These are phyloP conservation scores for Yamadazyma diospyri DNA, from an alignment of 1,139 yeast species.

Conservation along the genomic window DNA sequence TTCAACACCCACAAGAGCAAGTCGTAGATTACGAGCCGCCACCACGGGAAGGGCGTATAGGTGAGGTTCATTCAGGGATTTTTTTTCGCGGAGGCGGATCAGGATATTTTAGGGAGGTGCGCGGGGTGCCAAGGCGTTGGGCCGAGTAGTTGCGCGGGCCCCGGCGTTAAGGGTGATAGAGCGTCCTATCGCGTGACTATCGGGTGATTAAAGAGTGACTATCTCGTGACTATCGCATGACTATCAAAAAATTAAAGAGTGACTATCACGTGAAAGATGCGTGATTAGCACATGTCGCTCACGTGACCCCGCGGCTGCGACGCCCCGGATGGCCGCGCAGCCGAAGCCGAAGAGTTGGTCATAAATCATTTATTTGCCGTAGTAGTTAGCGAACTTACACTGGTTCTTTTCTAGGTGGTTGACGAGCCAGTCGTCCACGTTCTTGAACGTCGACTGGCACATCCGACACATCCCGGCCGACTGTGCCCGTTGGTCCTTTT, in stretches of 20 bases:
- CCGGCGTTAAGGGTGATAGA: too few relatives aligned
- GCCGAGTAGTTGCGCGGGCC: not conserved
- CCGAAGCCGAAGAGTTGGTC: not conserved
- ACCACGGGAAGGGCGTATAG: slow-evolving; percentile 21
- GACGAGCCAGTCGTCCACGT: slow-evolving; percentile 76
- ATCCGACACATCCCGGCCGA: slow-evolving; percentile 74
- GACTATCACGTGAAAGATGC: not conserved
- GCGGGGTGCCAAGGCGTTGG: slow-evolving; percentile 1
- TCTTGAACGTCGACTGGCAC: slow-evolving; percentile 61
- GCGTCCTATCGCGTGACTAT: too few relatives aligned
- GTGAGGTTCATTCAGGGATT: not conserved
- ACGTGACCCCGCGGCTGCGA: not conserved
- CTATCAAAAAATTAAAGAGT: too few relatives aligned
- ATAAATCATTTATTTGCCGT: slow-evolving; percentile 11
- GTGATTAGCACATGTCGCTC: not conserved
- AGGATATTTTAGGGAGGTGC: too few relatives aligned
- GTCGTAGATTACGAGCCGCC: slow-evolving; percentile 44
- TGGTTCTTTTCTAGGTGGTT: slow-evolving; percentile 62
- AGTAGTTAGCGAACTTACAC: slow-evolving; percentile 38
- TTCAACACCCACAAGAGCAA: slow-evolving; percentile 46
- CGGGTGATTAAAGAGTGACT: too few relatives aligned
- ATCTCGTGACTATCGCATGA: too few relatives aligned
- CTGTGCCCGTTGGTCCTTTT: slow-evolving; percentile 67
- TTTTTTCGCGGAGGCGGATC: slow-evolving; percentile 1
- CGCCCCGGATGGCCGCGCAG: not conserved